Conservation (phyloP, 2,329 filamentous ascomycete species). For the Fusarium sp. region DNA sequence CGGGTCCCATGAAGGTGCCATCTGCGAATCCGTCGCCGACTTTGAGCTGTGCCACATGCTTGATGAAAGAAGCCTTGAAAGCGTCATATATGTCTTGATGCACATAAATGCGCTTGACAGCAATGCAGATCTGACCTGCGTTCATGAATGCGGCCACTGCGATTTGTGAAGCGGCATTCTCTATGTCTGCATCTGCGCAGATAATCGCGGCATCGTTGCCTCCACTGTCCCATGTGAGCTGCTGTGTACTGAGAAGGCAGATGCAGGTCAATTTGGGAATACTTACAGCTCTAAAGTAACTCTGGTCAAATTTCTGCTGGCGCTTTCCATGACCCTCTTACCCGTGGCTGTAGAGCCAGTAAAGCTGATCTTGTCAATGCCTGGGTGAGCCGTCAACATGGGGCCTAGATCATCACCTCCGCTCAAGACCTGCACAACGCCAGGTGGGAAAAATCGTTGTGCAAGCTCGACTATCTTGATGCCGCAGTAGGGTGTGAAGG, state of each 20-base stretch:
- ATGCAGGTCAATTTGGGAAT: not conserved
- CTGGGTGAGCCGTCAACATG: conserved; percentile 63
- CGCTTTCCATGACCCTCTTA: conserved; percentile 65
- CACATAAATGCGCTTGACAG: conserved; percentile 64
- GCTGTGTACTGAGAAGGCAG: too few species aligned
- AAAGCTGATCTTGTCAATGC: conserved; percentile 68
- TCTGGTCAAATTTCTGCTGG: conserved; percentile 63
- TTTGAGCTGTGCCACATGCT: not conserved
- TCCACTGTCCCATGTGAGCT: conserved; percentile 33
- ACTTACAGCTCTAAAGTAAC: conserved; percentile 63
- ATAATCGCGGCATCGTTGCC: conserved; percentile 68
- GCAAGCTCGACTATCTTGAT: conserved; percentile 68
- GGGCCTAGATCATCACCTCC: conserved; percentile 68
- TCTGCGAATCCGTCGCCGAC: not conserved
- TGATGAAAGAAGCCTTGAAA: not conserved
- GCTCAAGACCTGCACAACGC: conserved; percentile 67
- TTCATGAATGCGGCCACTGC: conserved; percentile 63
- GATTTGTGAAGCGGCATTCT: conserved; percentile 21
- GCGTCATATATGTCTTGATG: conserved; percentile 64
- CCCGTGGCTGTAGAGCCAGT: conserved; percentile 69
- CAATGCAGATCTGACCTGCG: conserved; percentile 50
- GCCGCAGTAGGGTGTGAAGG: conserved; percentile 63
- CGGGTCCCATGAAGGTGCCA: not conserved
- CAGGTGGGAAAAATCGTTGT: conserved; percentile 63
- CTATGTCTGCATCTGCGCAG: conserved; percentile 62